A percentile compares a stretch with the other conserved stretches of the same genome.
Conservation (phyloP, 208 protist genomes). For the Trypanosoma rangeli region DNA sequence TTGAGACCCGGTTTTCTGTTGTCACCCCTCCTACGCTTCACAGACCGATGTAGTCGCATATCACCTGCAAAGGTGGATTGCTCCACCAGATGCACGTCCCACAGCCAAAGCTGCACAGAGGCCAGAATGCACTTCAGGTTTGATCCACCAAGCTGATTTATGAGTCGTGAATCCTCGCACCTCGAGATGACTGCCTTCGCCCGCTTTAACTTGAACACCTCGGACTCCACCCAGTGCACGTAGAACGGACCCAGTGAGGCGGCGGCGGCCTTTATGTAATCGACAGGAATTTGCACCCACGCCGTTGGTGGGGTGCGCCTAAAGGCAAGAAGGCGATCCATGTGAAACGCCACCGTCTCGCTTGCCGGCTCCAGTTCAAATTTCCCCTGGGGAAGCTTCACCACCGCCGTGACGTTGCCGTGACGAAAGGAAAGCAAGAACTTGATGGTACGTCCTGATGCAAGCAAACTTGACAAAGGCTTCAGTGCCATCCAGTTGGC, state of each 20-base stretch:
- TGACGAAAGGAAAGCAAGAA: constrained; percentile 37
- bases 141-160: not conserved
- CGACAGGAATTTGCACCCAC: constrained; percentile 36
- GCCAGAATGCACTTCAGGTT: constrained; percentile 27
- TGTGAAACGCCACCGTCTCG: constrained; percentile 38
- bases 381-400: constrained; percentile 42
- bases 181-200: not conserved
- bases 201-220: constrained; percentile 12
- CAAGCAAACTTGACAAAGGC: constrained; percentile 34
- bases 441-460: constrained; percentile 41
- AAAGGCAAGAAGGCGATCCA: constrained; percentile 42
- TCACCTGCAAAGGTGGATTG: constrained; percentile 4
- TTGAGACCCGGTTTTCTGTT: not conserved
- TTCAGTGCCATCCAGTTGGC: constrained; percentile 42
- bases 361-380: constrained; percentile 39
- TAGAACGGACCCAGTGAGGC: constrained; percentile 37
- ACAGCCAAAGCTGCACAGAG: constrained; percentile 47
- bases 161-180: constrained; percentile 9
- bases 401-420: constrained; percentile 33
- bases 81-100: constrained; percentile 32
- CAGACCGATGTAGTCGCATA: not conserved
- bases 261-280: constrained; percentile 34
- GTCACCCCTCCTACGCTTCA: not conserved
- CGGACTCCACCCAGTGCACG: constrained; percentile 33
- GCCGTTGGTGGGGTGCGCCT: constrained; percentile 41